Evolutionary conservation across 371 early-diverging fungal genomes (phyloP).

Genomic region (Circinella umbellata): DNA sequence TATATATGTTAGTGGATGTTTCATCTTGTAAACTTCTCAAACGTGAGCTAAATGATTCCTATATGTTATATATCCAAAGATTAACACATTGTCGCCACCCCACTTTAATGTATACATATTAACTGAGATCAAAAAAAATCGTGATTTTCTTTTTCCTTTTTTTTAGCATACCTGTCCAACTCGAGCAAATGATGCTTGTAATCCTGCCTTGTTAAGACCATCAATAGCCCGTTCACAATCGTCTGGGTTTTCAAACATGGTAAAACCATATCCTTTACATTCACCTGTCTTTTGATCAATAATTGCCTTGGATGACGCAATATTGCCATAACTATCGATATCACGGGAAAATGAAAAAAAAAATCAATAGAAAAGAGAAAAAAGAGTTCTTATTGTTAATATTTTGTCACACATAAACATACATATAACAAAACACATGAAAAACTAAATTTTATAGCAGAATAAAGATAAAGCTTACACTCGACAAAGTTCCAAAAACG

Average conservation of each 20-base stretch:
- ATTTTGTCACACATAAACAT: neutral
- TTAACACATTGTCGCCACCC: too few species aligned
- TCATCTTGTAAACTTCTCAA: conserved; percentile 79
- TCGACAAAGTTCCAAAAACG: conserved; percentile 70
- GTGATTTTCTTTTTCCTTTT: neutral
- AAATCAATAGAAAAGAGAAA: too few species aligned
- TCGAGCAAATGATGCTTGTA: conserved; percentile 78
- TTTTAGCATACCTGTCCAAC: conserved; percentile 52
- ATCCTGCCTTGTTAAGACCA: conserved; percentile 69
- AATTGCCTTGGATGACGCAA: conserved; percentile 86
- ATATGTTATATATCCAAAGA: neutral
- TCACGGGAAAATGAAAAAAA: neutral
- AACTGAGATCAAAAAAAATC: neutral
- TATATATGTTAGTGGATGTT: conserved; percentile 81
- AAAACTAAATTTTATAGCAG: neutral
- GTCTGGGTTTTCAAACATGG: conserved; percentile 78
- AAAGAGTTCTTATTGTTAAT: too few species aligned
- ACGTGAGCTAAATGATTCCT: conserved; percentile 81
- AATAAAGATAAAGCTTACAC: conserved; percentile 35
- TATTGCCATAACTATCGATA: conserved; percentile 69
- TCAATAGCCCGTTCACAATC: conserved; percentile 74
- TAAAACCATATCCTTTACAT: conserved; percentile 94
- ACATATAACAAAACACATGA: neutral
- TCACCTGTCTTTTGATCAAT: conserved; percentile 78
- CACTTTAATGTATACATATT: neutral